Evolutionary conservation across 768 basidiomycete species (phyloP), one percentile per base, ranked within the genome.

Genomic region (Bullera alba): DNA sequence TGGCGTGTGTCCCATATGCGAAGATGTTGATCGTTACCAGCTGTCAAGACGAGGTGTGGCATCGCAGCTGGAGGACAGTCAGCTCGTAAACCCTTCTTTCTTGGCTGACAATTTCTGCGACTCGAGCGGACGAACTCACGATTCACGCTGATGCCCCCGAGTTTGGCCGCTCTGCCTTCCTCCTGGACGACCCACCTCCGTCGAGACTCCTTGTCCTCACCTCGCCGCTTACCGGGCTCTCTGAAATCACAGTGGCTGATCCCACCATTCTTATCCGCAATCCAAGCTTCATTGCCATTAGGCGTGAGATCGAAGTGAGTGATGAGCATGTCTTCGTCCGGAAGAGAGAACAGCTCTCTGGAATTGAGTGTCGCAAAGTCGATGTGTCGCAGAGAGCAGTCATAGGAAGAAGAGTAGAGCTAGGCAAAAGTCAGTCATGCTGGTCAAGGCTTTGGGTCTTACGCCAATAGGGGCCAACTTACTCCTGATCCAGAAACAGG

Each of bases 231-330:
- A 12, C 50, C 26, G 48, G 65, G 61, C 21, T 43, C 42, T 27
- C 70, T 45, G 45, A 73, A 60, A 61, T 73, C 73, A 16, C 58
- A 52, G 43, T 70, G 67, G 38, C 64, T 72, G 37, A 74, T 54
- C 15, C 70, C 72, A 23, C 72, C 72, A 19, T 65, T 55, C 45
- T 59, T 61, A 50, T 70, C 72, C 10, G 58, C 54, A 16, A 65
- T 50, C 72, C 72, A 73, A 17, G 67, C 58, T 54, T 69, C 63
- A n/a, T 66, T 49, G 4, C 69, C 71, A 14, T 48, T 51, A 0
- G 66, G 67, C 8, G 65, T 57, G 21, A 76, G 54, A 48, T 77
- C 76, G 46, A 77, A 74, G 25, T 72, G 70, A 43, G 73, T 73
- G 28, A 76, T 49, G 8, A 75, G 54, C 22, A 54, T 64, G 46